These are phyloP conservation scores for Lepidopterella palustris DNA, from an alignment of 495 filamentous ascomycete genomes.

Conservation along the genomic window DNA sequence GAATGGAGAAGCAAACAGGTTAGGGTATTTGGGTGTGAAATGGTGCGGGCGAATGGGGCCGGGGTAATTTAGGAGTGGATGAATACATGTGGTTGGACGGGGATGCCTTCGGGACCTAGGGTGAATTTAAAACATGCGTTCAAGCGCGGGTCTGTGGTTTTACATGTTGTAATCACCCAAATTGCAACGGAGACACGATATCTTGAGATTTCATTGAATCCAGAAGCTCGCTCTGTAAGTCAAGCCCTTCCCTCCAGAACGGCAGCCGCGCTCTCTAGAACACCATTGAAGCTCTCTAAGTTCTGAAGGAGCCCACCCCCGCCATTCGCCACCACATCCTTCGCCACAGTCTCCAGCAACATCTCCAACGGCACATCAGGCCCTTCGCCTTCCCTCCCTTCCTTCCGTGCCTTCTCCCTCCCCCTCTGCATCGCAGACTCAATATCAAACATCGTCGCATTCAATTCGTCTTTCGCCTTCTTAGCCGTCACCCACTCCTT, in stretches of 20 bases:
- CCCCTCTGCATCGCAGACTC: constrained; percentile 18
- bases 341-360: constrained; percentile 13
- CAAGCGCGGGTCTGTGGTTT: no score
- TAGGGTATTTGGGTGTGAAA: no score
- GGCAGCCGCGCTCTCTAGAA: constrained; percentile 13
- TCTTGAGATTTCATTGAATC: no score
- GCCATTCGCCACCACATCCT: constrained; percentile 7
- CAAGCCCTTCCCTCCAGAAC: constrained; percentile 18
- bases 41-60: no score
- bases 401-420: constrained; percentile 3
- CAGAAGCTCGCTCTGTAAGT: no score
- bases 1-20: no score
- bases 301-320: constrained; percentile 8
- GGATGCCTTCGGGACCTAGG: no score
- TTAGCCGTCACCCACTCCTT: constrained; percentile 37
- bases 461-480: constrained; percentile 11
- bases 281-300: constrained; percentile 14
- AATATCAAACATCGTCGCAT: constrained; percentile 18
- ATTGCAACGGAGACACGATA: no score
- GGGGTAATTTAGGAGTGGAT: no score
- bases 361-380: constrained; percentile 19
- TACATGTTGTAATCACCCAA: no score
- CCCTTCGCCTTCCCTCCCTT: constrained; percentile 20
- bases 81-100: no score
- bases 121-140: no score